These are phyloP conservation scores for Populus trichocarpa DNA, from an alignment of 441 rosid genomes.

Conservation along the genomic window DNA sequence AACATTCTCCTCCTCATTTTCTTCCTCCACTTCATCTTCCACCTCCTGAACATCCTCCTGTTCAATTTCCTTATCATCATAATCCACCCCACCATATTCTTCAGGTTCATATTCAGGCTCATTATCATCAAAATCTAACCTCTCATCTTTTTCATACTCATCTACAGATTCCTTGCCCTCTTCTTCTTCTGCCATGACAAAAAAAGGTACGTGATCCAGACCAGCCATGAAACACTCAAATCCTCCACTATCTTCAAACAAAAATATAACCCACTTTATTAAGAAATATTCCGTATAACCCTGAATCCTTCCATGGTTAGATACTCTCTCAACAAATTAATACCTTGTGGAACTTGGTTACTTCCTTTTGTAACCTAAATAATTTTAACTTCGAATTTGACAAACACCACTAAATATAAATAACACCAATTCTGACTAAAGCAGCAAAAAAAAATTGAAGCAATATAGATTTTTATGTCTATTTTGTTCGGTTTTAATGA, in stretches of 20 bases:
- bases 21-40: slow-evolving; percentile 62
- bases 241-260: slow-evolving; percentile 12
- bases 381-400: background rate
- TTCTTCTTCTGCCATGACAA: slow-evolving; percentile 59
- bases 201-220: slow-evolving; percentile 41
- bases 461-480: background rate
- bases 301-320: background rate
- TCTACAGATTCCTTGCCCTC: slow-evolving; percentile 67
- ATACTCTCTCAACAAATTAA: background rate
- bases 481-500: background rate
- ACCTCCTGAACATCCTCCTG: slow-evolving; percentile 51
- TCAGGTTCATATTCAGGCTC: slow-evolving; percentile 81
- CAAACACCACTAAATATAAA: background rate
- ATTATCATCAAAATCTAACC: slow-evolving; percentile 88
- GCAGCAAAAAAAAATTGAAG: background rate
- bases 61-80: slow-evolving; percentile 73
- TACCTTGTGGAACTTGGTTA: background rate
- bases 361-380: background rate
- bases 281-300: background rate
- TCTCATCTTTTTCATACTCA: slow-evolving; percentile 80
- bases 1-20: slow-evolving; percentile 46
- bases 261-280: background rate
- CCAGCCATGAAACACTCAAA: slow-evolving; percentile 33
- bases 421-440: background rate
- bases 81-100: slow-evolving; percentile 69